Evolutionary conservation across 768 basidiomycete species (phyloP).

Genomic region (Agrocybe praecox): DNA sequence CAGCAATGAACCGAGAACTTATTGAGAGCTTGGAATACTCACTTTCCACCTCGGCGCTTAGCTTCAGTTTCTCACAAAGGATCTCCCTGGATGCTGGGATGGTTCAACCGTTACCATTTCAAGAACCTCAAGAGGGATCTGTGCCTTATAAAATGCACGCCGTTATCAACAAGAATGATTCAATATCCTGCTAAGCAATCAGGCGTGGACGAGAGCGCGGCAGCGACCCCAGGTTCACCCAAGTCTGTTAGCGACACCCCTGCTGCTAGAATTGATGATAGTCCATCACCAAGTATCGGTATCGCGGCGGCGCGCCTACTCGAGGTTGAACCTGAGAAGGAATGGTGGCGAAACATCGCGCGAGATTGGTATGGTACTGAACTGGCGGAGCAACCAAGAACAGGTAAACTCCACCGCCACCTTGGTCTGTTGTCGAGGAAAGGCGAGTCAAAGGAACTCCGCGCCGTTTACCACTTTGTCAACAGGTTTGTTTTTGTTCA

Average conservation of each 20-base stretch:
- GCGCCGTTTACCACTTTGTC: conserved; percentile 89
- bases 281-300: conserved; percentile 80
- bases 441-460: conserved; percentile 77
- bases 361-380: conserved; percentile 92
- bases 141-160: too few relatives aligned
- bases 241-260: conserved; percentile 52
- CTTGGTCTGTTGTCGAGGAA: conserved; percentile 87
- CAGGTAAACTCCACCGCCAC: conserved; percentile 93
- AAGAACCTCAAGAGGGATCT: too few relatives aligned
- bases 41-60: too few relatives aligned
- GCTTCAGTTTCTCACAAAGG: too few relatives aligned
- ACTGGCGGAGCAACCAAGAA: conserved; percentile 87
- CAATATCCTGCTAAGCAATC: conserved; percentile 20
- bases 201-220: conserved; percentile 11
- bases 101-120: too few relatives aligned
- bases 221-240: conserved; percentile 20
- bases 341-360: conserved; percentile 88
- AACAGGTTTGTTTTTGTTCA: conserved; percentile 69
- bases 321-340: conserved; percentile 89
- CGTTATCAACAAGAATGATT: too few relatives aligned
- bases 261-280: conserved; percentile 62
- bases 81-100: too few relatives aligned
- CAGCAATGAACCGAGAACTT: too few relatives aligned
- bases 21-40: too few relatives aligned
- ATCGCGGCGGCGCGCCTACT: conserved; percentile 78